These are phyloP conservation scores for Ophiocytium majus DNA, from an alignment of 352 stramenopile genomes.

Conservation along the genomic window DNA sequence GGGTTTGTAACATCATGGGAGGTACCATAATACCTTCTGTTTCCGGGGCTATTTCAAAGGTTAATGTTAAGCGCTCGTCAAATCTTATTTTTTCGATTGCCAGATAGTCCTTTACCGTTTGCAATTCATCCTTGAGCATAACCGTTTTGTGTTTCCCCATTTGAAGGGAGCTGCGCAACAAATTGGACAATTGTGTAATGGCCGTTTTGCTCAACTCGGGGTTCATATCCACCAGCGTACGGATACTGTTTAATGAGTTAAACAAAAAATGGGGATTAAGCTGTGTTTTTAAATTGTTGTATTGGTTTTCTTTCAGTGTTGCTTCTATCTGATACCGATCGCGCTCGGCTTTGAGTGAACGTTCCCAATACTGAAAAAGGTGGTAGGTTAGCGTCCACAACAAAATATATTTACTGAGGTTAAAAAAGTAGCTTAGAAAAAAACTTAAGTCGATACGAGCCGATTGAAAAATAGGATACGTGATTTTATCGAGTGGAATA, in stretches of 20 bases:
- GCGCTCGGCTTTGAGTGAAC: not conserved
- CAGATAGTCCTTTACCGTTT: slow-evolving; percentile 3
- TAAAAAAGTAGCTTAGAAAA: not conserved
- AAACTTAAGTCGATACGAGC: not conserved
- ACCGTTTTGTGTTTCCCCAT: not conserved
- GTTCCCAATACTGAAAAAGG: not conserved
- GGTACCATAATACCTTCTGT: not conserved
- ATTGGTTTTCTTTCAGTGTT: slow-evolving; percentile 6
- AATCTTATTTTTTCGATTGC: not conserved
- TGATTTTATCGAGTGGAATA: not conserved
- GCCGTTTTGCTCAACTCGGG: not conserved
- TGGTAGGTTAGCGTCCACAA: not conserved
- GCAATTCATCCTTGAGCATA: not conserved
- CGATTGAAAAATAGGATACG: not conserved
- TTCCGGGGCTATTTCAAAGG: not conserved
- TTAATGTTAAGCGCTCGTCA: not conserved
- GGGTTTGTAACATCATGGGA: not conserved
- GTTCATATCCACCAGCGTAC: not conserved
- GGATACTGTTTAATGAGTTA: not conserved
- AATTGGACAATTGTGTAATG: not conserved
- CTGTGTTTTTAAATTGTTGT: not conserved
- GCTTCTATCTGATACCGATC: not conserved
- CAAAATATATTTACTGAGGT: not conserved
- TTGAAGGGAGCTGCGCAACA: not conserved
- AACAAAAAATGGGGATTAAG: slow-evolving; percentile 9